Evolutionary conservation across 1,284 basidiomycete species (phyloP).

Genomic region (Albatrellus sp.): DNA sequence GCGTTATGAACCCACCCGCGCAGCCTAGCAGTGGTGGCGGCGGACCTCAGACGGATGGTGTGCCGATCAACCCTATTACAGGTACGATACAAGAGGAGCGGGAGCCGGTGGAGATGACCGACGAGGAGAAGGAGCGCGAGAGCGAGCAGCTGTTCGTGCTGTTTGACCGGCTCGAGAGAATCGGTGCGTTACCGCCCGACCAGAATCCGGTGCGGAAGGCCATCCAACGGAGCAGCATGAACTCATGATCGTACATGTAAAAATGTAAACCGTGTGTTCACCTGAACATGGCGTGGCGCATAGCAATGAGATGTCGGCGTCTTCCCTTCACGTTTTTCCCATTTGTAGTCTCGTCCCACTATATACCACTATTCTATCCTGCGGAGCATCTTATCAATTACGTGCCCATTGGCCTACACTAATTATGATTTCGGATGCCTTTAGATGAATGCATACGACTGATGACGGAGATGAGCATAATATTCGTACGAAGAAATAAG

Average conservation of each 20-base stretch:
- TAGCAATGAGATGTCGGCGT: background rate
- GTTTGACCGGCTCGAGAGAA: slow-evolving; percentile 78
- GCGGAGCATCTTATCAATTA: too few relatives aligned
- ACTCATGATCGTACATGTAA: slow-evolving; percentile 7
- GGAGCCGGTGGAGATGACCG: slow-evolving; percentile 53
- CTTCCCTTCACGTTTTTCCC: background rate
- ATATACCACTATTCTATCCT: too few relatives aligned
- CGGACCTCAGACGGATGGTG: slow-evolving; percentile 26
- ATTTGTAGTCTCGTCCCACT: background rate
- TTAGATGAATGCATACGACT: background rate
- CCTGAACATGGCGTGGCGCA: background rate
- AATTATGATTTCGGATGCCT: background rate
- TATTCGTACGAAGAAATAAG: background rate
- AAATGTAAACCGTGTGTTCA: background rate
- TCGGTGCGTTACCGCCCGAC: slow-evolving; percentile 45
- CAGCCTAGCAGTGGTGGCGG: slow-evolving; percentile 7
- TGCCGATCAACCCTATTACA: slow-evolving; percentile 72
- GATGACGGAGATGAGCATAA: background rate
- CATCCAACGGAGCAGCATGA: slow-evolving; percentile 41
- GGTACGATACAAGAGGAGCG: slow-evolving; percentile 38
- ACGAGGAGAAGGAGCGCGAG: slow-evolving; percentile 86
- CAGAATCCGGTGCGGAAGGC: slow-evolving; percentile 68
- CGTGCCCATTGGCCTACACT: too few relatives aligned
- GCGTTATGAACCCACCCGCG: slow-evolving; percentile 34
- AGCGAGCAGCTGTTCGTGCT: slow-evolving; percentile 82